These are phyloP conservation scores for Neocucurbitaria cava DNA, from an alignment of 2,329 filamentous ascomycete species.

Conservation along the genomic window DNA sequence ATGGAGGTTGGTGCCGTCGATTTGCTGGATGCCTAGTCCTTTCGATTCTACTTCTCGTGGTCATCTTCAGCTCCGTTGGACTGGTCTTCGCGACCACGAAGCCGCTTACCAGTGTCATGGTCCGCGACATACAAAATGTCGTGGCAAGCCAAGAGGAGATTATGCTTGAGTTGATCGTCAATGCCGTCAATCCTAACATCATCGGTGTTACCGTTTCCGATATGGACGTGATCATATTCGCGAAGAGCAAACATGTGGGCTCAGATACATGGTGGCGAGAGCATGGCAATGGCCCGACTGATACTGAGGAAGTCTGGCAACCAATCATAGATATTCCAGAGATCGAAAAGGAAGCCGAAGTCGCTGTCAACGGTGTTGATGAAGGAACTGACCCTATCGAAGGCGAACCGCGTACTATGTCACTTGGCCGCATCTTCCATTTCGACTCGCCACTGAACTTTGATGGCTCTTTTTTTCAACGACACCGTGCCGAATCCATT, in stretches of 20 bases:
- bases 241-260: constrained; percentile 90
- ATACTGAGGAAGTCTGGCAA: constrained; percentile 37
- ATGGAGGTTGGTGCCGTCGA: constrained; percentile 67
- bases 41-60: constrained; percentile 78
- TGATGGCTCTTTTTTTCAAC: constrained; percentile 86
- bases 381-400: constrained; percentile 68
- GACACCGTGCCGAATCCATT: constrained; percentile 72
- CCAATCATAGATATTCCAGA: constrained; percentile 20
- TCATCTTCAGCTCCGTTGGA: constrained; percentile 83
- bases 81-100: constrained; percentile 94
- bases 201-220: constrained; percentile 85
- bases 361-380: constrained; percentile 47
- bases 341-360: constrained; percentile 5
- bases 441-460: constrained; percentile 91
- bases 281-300: constrained; percentile 33
- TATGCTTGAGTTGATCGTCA: constrained; percentile 89
- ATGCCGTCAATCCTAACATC: constrained; percentile 90
- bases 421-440: constrained; percentile 84
- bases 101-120: constrained; percentile 78
- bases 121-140: constrained; percentile 85
- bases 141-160: constrained; percentile 93
- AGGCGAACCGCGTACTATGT: constrained; percentile 78
- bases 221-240: constrained; percentile 91
- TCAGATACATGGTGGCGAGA: constrained; percentile 56
- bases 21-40: constrained; percentile 88